Evolutionary conservation across 768 basidiomycete species (phyloP).

Genomic region (Trametes cinnabarina): DNA sequence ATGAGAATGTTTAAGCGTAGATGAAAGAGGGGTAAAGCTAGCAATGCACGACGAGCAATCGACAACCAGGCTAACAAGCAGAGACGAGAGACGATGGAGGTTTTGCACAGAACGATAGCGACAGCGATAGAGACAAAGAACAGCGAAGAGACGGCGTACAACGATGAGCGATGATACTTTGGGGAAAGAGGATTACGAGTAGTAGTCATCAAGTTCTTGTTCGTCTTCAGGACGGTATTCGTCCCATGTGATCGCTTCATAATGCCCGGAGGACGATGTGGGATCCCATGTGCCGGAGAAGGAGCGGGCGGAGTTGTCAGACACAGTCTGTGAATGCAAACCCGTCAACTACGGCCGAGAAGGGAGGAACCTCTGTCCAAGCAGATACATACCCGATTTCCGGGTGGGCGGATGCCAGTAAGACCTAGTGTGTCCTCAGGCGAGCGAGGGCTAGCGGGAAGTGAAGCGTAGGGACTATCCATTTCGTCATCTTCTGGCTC

Average conservation of each 20-base stretch:
- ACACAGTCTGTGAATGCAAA: background rate
- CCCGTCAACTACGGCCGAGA: background rate
- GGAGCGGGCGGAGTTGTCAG: conserved; percentile 5
- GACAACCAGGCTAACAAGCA: no score
- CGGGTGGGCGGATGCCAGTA: background rate
- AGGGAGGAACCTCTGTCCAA: no score
- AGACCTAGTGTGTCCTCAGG: background rate
- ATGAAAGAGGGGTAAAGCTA: background rate
- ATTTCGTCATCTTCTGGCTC: background rate
- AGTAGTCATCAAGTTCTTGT: conserved; percentile 11
- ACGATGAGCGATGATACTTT: background rate
- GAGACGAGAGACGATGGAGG: background rate
- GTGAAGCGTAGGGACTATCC: background rate
- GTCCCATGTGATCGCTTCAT: conserved; percentile 3
- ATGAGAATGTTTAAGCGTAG: background rate
- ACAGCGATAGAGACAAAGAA: background rate
- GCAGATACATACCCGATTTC: conserved; percentile 2
- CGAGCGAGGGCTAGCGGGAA: background rate
- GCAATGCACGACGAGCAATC: background rate
- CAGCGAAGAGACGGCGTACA: background rate
- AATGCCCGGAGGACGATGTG: background rate
- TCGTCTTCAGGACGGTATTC: conserved; percentile 11
- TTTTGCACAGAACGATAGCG: background rate
- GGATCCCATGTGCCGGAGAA: conserved; percentile 20
- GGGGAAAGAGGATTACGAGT: conserved; percentile 2